Evolutionary conservation across 2,329 filamentous ascomycete species (phyloP).

Genomic region (Fulvia fulva): DNA sequence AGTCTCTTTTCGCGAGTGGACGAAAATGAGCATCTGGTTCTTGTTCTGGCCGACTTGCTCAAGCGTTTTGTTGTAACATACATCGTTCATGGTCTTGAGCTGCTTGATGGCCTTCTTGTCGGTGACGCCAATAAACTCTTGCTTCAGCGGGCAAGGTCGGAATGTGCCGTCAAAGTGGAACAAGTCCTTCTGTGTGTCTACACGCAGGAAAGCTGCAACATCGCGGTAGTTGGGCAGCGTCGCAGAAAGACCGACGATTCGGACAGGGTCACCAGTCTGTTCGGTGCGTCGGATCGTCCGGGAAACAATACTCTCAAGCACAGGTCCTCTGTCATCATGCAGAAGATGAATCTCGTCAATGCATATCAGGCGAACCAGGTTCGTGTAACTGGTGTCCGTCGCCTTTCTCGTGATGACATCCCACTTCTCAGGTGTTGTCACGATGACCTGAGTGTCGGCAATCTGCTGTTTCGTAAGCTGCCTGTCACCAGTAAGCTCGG

Average conservation of each 20-base stretch:
- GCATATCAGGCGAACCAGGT: slow-evolving; percentile 90
- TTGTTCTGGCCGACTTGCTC: slow-evolving; percentile 90
- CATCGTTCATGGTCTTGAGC: slow-evolving; percentile 98
- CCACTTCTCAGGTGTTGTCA: slow-evolving; percentile 98
- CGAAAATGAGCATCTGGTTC: slow-evolving; percentile 98
- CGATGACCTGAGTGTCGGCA: slow-evolving; percentile 93
- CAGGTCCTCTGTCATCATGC: slow-evolving; percentile 94
- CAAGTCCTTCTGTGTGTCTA: slow-evolving; percentile 77
- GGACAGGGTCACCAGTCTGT: slow-evolving; percentile 88
- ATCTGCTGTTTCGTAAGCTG: slow-evolving; percentile 99
- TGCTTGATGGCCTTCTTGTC: slow-evolving; percentile 99
- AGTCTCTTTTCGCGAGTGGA: slow-evolving; percentile 96
- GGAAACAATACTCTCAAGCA: slow-evolving; percentile 94
- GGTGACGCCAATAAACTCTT: slow-evolving; percentile 96
- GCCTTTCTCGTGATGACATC: slow-evolving; percentile 98
- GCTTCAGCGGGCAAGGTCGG: slow-evolving; percentile 87
- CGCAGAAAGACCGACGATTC: slow-evolving; percentile 86
- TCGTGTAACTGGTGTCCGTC: slow-evolving; percentile 93
- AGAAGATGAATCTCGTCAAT: slow-evolving; percentile 98
- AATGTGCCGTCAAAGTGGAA: slow-evolving; percentile 97
- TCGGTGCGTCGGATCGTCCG: slow-evolving; percentile 89
- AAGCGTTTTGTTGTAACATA: slow-evolving; percentile 94
- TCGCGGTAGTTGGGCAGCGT: slow-evolving; percentile 96
- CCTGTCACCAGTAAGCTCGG: slow-evolving; percentile 95
- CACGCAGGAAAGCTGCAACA: slow-evolving; percentile 90